Evolutionary conservation across 2,329 filamentous ascomycete genomes (phyloP), one percentile per base, ranked within the genome.

Genomic region (Aspergillus puulaauensis): DNA sequence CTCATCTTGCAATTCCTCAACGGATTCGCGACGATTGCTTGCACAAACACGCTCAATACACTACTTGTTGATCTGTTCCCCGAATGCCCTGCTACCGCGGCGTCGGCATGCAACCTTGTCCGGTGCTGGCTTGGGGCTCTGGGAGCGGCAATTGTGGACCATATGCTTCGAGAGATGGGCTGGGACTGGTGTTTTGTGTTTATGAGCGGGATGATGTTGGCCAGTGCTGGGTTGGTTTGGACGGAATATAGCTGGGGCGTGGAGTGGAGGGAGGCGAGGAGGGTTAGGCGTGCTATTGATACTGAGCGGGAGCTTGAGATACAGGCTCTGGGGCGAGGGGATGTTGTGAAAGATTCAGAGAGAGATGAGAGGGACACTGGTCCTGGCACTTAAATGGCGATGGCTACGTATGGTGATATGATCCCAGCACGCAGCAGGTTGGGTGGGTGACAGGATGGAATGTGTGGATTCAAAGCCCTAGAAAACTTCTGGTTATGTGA

Each of bases 1-100:
- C 58, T 74, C 2, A 58, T 73, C 4, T 57, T 75, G 21, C 70
- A 70, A 17, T 73, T 73, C 57, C 57, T 74, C 40, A 67, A 68
- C 21, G 69, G 70, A 0, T 67, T 70, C 58, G 64, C 60, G 39
- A 63, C 66, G 15, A 61, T 68, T 19, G 62, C 62, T 8, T 56
- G 61, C 7, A 61, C 61, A 35, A 70, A 65, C 35, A 60, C 62
- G 1, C 65, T 64, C 31, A 69, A 65, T 45, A 70, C 70, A 2
- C 63, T 74, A 9, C 59, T 73, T 4, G 63, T 73, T 6, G 72
- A 75, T 51, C 56, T 70, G 0, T 64, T 72, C 54, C 61, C 68
- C 7, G 56, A 63, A 12, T 47, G 57, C 9, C 57, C 70, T 0
- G 60, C 67, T 14, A 70, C 71, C 2, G 71, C 69, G 4, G 60